Conservation (phyloP, 2,329 filamentous ascomycete genomes). For the Simplicillium aogashimaense region DNA sequence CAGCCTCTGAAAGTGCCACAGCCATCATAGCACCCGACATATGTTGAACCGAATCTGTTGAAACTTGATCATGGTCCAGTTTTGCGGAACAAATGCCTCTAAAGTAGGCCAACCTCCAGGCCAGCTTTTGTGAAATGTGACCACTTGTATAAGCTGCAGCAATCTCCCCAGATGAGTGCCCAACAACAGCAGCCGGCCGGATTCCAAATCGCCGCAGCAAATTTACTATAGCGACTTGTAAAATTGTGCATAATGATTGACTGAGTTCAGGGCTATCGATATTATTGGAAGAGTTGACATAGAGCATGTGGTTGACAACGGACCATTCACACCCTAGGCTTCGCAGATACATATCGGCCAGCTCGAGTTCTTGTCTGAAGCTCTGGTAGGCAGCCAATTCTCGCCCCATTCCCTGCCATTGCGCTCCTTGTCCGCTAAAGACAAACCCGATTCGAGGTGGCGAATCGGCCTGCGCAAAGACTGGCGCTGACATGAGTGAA, state of each 20-base stretch:
- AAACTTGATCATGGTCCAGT: slow-evolving; percentile 1
- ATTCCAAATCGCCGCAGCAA: slow-evolving; percentile 19
- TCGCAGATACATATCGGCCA: slow-evolving; percentile 15
- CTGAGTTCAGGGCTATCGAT: slow-evolving; percentile 12
- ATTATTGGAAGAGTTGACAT: slow-evolving; percentile 5
- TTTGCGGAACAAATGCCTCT: slow-evolving; percentile 8
- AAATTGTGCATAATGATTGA: slow-evolving; percentile 20
- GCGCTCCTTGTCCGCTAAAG: slow-evolving; percentile 24
- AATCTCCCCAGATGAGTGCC: slow-evolving; percentile 41
- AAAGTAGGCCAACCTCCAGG: slow-evolving; percentile 14
- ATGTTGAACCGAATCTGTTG: slow-evolving; percentile 11
- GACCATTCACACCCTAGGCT: no score
- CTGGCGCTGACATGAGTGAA: no score
- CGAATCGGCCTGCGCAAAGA: no score
- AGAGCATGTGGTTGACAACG: slow-evolving; percentile 14
- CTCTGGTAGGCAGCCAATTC: slow-evolving; percentile 15
- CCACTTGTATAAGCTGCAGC: slow-evolving; percentile 39
- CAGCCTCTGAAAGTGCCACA: no score
- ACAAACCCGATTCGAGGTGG: slow-evolving; percentile 6
- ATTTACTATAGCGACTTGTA: slow-evolving; percentile 18
- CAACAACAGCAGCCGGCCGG: slow-evolving; percentile 25
- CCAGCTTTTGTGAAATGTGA: slow-evolving; percentile 18
- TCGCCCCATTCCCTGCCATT: slow-evolving; percentile 20
- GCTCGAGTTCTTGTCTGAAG: slow-evolving; percentile 5
- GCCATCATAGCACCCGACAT: slow-evolving; percentile 1